Base-by-base conservation (phyloP, 83 land plant genomes). In the Picea abies region DNA sequence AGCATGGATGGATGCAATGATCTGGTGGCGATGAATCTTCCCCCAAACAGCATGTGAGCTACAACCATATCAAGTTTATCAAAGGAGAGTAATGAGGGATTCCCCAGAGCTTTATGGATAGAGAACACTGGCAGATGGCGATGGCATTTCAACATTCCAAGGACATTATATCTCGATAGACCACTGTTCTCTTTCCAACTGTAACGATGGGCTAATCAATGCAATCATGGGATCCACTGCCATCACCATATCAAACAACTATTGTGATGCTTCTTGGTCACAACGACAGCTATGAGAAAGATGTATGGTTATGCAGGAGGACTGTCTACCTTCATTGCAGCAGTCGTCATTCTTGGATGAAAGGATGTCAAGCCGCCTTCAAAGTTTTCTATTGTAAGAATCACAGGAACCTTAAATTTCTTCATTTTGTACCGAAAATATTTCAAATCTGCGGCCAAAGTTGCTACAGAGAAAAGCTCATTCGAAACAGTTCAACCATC, bases 1-100 rank as follows among this genome's bases (percentile, higher is more conserved):
- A 96, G 99, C 96, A 95, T 98, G 96, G 99, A 98, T 94, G 99
- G 99, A 25, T 94, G 92, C 78, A 98, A 96, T 91, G 99, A 98
- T 79, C 90, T 98, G 79, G 86, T 95, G 78, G 91, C 99, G 8
- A 88, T 95, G 92, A 96, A 96, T 91, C 97, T 98, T 80, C 99
- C 99, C 15, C 88, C 98, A 73, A 98, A 94, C 79, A 94, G 96
- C 95, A 94, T 93, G 99, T 98, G n/a, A n/a, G n/a, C n/a, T n/a
- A n/a, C n/a, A n/a, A n/a, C n/a, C n/a, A n/a, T n/a, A n/a, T n/a
- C n/a, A n/a, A n/a, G n/a, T n/a, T n/a, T n/a, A n/a, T n/a, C n/a
- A n/a, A n/a, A n/a, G n/a, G n/a, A n/a, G n/a, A n/a, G 1, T 35
- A 2, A 2, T 35, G 35, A 35, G 35, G 35, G 35, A 35, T 35